Conservation (phyloP, 106 monocot species). For the Vanilla planifolia region DNA sequence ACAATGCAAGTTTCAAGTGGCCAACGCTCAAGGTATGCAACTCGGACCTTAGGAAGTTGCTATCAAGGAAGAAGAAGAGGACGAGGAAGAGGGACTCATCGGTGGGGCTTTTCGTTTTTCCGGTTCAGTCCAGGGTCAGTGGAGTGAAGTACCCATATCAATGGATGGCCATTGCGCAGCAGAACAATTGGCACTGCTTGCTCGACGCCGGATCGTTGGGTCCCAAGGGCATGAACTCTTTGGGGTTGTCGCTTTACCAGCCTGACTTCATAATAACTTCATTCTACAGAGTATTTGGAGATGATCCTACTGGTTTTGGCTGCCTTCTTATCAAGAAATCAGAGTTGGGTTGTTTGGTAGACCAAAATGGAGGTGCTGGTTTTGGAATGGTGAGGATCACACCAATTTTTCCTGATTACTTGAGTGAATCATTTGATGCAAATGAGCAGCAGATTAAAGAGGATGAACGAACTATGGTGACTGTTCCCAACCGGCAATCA, state of each 20-base stretch:
- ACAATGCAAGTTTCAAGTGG: slow-evolving; percentile 81
- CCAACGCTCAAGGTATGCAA: slow-evolving; percentile 77
- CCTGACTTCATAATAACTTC: slow-evolving; percentile 99
- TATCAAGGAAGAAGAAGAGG: slow-evolving; percentile 67
- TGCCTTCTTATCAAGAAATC: slow-evolving; percentile 94
- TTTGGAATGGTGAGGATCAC: slow-evolving; percentile 87
- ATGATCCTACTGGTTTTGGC: slow-evolving; percentile 84
- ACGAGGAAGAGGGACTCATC: slow-evolving; percentile 77
- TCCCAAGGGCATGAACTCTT: slow-evolving; percentile 97
- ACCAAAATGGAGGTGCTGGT: slow-evolving; percentile 63
- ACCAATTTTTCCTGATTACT: slow-evolving; percentile 86
- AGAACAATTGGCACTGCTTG: slow-evolving; percentile 97
- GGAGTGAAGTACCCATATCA: slow-evolving; percentile 94
- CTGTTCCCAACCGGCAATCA: slow-evolving; percentile 28
- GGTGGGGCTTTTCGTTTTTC: slow-evolving; percentile 81
- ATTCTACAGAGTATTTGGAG: slow-evolving; percentile 87
- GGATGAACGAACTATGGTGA: slow-evolving; percentile 25
- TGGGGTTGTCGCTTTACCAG: slow-evolving; percentile 82
- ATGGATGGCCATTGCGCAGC: slow-evolving; percentile 99
- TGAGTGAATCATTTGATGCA: slow-evolving; percentile 73
- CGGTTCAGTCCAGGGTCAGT: slow-evolving; percentile 83
- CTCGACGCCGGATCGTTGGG: slow-evolving; percentile 96
- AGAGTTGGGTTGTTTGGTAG: slow-evolving; percentile 69
- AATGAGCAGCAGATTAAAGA: slow-evolving; percentile 34
- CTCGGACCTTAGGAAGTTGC: slow-evolving; percentile 72